Evolutionary conservation across 495 filamentous ascomycete genomes (phyloP).

Genomic region (Tuber magnatum): DNA sequence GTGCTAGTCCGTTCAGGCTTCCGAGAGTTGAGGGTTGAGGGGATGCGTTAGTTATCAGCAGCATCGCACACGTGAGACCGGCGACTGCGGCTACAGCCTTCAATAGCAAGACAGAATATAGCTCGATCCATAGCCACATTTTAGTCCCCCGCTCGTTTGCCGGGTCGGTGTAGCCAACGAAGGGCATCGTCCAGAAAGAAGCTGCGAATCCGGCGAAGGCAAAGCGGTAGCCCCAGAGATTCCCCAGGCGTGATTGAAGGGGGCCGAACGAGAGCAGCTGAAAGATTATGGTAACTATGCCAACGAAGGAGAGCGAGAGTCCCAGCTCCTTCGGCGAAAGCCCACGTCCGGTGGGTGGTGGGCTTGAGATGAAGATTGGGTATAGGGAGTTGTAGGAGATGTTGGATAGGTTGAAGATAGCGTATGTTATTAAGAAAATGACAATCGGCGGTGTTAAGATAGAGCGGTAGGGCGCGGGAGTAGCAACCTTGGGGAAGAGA

Average conservation of each 20-base stretch:
- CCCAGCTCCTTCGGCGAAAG: slow-evolving; percentile 76
- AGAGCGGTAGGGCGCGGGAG: slow-evolving; percentile 44
- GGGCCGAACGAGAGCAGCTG: slow-evolving; percentile 76
- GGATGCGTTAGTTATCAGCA: slow-evolving; percentile 88
- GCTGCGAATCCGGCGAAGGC: slow-evolving; percentile 75
- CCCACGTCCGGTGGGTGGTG: slow-evolving; percentile 64
- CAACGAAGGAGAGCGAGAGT: slow-evolving; percentile 75
- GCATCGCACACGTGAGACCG: slow-evolving; percentile 77
- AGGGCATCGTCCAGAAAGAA: slow-evolving; percentile 81
- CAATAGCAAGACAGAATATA: slow-evolving; percentile 70
- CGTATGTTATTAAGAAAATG: slow-evolving; percentile 69
- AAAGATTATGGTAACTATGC: slow-evolving; percentile 76
- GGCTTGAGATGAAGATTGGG: slow-evolving; percentile 75
- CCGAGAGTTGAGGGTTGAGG: slow-evolving; percentile 80
- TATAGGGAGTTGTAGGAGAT: slow-evolving; percentile 86
- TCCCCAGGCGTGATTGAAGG: slow-evolving; percentile 73
- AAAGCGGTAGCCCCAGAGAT: slow-evolving; percentile 70
- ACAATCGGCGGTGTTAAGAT: slow-evolving; percentile 73
- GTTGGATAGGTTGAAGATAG: slow-evolving; percentile 83
- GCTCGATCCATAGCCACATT: slow-evolving; percentile 62
- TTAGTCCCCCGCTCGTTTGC: slow-evolving; percentile 46
- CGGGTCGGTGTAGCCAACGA: slow-evolving; percentile 67
- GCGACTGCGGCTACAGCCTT: slow-evolving; percentile 86
- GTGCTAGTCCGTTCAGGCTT: slow-evolving; percentile 85
- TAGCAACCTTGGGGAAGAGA: slow-evolving; percentile 42